Conservation (phyloP, 2,329 filamentous ascomycete genomes). For the Penicillium sp. region DNA sequence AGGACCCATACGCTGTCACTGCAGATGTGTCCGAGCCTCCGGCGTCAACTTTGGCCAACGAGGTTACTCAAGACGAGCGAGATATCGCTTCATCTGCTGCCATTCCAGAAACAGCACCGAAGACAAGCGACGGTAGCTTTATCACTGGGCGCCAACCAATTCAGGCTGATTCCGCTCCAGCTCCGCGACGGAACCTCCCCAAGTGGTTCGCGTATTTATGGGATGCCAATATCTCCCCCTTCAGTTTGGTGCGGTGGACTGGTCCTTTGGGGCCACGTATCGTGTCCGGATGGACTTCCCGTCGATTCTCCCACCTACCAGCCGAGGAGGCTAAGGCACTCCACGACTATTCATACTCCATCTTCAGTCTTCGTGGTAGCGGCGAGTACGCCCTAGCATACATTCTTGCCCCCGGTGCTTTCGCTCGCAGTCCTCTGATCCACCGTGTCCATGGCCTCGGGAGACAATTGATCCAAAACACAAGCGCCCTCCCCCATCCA, state of each 20-base stretch:
- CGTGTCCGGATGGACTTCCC: conserved; percentile 87
- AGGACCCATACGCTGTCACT: conserved; percentile 80
- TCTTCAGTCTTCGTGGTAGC: conserved; percentile 84
- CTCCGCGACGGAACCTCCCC: conserved; percentile 57
- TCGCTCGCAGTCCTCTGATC: conserved; percentile 78
- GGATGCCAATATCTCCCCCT: conserved; percentile 94
- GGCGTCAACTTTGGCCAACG: conserved; percentile 63
- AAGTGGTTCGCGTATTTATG: conserved; percentile 88
- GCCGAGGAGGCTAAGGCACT: conserved; percentile 69
- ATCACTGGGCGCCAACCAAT: conserved; percentile 39
- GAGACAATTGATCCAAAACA: conserved; percentile 50
- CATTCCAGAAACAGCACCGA: conserved; percentile 22
- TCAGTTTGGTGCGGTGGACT: conserved; percentile 76
- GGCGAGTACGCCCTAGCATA: conserved; percentile 91
- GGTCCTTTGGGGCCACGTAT: conserved; percentile 85
- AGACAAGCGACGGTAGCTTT: conserved; percentile 47
- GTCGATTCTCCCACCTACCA: conserved; percentile 83
- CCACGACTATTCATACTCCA: conserved; percentile 86
- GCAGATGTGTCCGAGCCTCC: conserved; percentile 69
- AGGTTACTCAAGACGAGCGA: conserved; percentile 68
- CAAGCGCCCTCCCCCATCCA: conserved; percentile 13
- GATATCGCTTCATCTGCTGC: conserved; percentile 27
- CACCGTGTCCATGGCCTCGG: conserved; percentile 78
- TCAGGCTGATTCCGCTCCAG: conserved; percentile 32
- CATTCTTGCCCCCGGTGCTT: conserved; percentile 85